Percentiles rank a stretch among this genome's conserved stretches.
phyloP scores from a whole-genome alignment of 1,284 basidiomycete species.

The Malassezia nana region DNA sequence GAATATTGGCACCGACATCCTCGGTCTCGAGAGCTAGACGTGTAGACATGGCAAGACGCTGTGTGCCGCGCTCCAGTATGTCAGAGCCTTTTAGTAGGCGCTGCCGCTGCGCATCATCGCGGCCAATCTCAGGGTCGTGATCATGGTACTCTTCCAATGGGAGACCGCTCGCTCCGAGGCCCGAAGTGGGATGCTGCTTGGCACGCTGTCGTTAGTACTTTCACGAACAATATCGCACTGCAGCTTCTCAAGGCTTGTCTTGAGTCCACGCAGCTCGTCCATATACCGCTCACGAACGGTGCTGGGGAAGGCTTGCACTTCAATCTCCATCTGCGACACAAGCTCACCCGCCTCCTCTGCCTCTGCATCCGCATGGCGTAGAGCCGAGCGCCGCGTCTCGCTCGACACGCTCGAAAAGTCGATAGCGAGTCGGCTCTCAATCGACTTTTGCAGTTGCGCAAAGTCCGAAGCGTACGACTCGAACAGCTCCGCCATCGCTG shows the following conservation, averaged over 20 bases:
- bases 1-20: slow-evolving; percentile 82
- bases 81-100: slow-evolving; percentile 48
- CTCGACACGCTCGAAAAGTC: slow-evolving; percentile 20
- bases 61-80: slow-evolving; percentile 50
- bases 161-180: slow-evolving; percentile 4
- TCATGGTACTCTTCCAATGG: slow-evolving; percentile 10
- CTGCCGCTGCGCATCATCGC: slow-evolving; percentile 49
- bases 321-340: slow-evolving; percentile 91
- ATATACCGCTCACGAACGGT: slow-evolving; percentile 34
- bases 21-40: slow-evolving; percentile 91
- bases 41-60: slow-evolving; percentile 77
- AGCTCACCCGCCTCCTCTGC: slow-evolving; percentile 97
- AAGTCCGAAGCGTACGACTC: slow-evolving; percentile 45
- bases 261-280: slow-evolving; percentile 30
- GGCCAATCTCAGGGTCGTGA: slow-evolving; percentile 25
- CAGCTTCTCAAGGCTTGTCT: slow-evolving; percentile 30
- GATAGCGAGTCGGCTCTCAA: slow-evolving; percentile 26
- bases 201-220: not conserved
- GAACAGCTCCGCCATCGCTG: slow-evolving; percentile 44
- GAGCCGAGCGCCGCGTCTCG: slow-evolving; percentile 70
- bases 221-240: slow-evolving; percentile 23
- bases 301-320: slow-evolving; percentile 89
- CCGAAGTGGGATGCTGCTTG: not conserved
- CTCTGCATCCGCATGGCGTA: slow-evolving; percentile 84
- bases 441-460: slow-evolving; percentile 31